Percentiles rank a stretch among this genome's conserved stretches.
Evolutionary conservation across 2,329 filamentous ascomycete genomes (phyloP).

Genomic region (Dryadomyces quercus-mongolicae): DNA sequence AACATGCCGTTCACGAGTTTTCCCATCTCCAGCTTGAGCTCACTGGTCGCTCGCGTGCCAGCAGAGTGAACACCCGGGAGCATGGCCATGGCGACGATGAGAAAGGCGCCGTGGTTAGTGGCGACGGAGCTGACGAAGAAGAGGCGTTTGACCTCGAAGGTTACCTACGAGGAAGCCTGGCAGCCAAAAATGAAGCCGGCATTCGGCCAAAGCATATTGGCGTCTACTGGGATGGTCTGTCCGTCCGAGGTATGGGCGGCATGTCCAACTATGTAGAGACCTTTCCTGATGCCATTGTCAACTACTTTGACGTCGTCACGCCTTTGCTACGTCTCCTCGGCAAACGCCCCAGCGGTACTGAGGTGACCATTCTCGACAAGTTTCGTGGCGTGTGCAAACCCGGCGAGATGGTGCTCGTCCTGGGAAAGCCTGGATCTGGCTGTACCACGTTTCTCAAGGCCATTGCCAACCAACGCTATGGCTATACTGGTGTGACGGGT

Average conservation of each 20-base stretch:
- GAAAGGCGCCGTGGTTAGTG: slow-evolving; percentile 27
- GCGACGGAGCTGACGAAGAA: slow-evolving; percentile 27
- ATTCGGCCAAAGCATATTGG: slow-evolving; percentile 73
- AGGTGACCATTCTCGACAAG: slow-evolving; percentile 61
- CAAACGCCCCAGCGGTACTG: slow-evolving; percentile 51
- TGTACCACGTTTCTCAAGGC: slow-evolving; percentile 59
- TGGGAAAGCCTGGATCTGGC: slow-evolving; percentile 64
- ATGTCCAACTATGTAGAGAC: slow-evolving; percentile 60
- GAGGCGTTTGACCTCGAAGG: slow-evolving; percentile 65
- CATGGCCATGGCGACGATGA: slow-evolving; percentile 46
- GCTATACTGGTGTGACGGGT: slow-evolving; percentile 45
- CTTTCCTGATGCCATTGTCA: slow-evolving; percentile 64
- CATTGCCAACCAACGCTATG: slow-evolving; percentile 52
- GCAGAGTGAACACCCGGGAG: slow-evolving; percentile 25
- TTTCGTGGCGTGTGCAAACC: slow-evolving; percentile 63
- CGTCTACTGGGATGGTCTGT: slow-evolving; percentile 66
- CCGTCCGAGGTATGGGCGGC: slow-evolving; percentile 64
- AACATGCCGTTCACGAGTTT: slow-evolving; percentile 59
- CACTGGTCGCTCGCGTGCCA: slow-evolving; percentile 42
- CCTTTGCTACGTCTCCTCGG: slow-evolving; percentile 54
- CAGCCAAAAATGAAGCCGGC: slow-evolving; percentile 61
- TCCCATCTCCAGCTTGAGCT: slow-evolving; percentile 52
- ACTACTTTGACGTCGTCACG: slow-evolving; percentile 63
- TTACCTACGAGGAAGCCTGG: slow-evolving; percentile 58
- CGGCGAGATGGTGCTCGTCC: slow-evolving; percentile 79